A percentile compares a stretch with the other conserved stretches of the same genome.
These are phyloP conservation scores for Grosmannia serpens DNA, from an alignment of 2,329 filamentous ascomycete species.

Conservation along the genomic window DNA sequence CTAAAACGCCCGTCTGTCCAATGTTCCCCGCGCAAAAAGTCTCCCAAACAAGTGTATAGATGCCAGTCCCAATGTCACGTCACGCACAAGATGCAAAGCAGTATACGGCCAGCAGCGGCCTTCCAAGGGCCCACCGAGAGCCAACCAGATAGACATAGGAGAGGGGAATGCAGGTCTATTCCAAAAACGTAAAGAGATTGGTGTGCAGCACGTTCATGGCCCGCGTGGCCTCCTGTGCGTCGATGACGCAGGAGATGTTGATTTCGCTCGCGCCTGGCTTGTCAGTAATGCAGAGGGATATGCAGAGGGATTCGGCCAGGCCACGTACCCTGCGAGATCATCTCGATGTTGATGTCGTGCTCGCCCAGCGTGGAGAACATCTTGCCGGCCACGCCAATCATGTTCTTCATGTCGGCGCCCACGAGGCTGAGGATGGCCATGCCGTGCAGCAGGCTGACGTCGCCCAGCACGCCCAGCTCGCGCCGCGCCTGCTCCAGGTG, in stretches of 20 bases:
- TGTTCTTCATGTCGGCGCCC: conserved; percentile 94
- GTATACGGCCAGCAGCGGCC: too few species aligned
- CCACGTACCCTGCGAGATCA: conserved; percentile 87
- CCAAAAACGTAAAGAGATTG: conserved; percentile 90
- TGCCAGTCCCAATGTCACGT: too few species aligned
- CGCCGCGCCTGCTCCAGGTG: conserved; percentile 41
- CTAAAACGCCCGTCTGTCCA: too few species aligned
- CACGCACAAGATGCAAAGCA: too few species aligned
- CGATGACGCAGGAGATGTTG: conserved; percentile 97
- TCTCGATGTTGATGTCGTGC: conserved; percentile 93
- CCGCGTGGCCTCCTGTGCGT: conserved; percentile 77
- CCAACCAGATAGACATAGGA: too few species aligned
- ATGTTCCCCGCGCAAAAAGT: too few species aligned
- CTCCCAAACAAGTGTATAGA: too few species aligned
- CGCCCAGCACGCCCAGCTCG: conserved; percentile 67
- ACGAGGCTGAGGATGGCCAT: conserved; percentile 97
- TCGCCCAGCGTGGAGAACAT: conserved; percentile 95
- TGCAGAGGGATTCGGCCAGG: too few species aligned
- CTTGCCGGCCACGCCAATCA: conserved; percentile 81
- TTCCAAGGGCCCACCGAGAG: too few species aligned
- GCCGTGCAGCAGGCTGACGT: conserved; percentile 77
- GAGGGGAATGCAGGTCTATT: conserved; percentile 30
- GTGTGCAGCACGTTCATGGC: conserved; percentile 96
- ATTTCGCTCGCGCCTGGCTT: conserved; percentile 83
- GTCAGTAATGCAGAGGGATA: too few species aligned